A percentile compares a stretch with the other conserved stretches of the same genome.
phyloP scores from a whole-genome alignment of 2,329 filamentous ascomycete genomes.

The Cryphonectria nitschkei region DNA sequence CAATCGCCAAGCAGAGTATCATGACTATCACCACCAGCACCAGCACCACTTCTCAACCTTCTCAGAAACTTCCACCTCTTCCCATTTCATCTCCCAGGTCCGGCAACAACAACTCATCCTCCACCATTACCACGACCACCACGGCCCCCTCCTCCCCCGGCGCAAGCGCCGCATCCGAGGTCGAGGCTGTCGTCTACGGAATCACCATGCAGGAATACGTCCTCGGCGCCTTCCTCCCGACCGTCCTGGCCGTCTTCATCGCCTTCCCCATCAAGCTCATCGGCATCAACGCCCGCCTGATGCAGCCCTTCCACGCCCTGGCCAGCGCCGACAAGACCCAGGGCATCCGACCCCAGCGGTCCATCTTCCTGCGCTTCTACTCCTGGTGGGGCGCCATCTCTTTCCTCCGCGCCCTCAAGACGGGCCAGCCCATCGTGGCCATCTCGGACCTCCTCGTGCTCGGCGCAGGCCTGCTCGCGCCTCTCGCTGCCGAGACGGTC shows the following conservation, averaged over 20 bases:
- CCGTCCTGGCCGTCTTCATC: slow-evolving; percentile 22
- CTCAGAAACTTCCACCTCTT: too few relatives aligned
- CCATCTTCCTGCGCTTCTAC: slow-evolving; percentile 22
- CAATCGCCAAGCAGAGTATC: background rate
- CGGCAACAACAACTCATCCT: background rate
- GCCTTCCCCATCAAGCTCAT: slow-evolving; percentile 25
- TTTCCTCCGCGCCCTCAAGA: slow-evolving; percentile 3
- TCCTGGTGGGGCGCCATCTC: slow-evolving; percentile 12
- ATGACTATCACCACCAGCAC: background rate
- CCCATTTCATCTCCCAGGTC: background rate
- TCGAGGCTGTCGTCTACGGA: slow-evolving; percentile 1
- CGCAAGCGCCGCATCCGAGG: background rate
- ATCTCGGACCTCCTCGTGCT: slow-evolving; percentile 24
- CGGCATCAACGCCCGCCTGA: slow-evolving; percentile 25
- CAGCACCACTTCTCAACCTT: background rate
- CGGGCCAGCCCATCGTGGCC: slow-evolving; percentile 17
- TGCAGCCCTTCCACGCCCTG: slow-evolving; percentile 28
- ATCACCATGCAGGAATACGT: slow-evolving; percentile 16
- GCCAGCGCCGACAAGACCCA: background rate
- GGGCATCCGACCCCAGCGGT: slow-evolving; percentile 8
- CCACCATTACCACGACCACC: background rate
- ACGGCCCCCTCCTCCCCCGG: background rate
- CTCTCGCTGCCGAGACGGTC: slow-evolving; percentile 20
- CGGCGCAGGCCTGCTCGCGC: slow-evolving; percentile 19
- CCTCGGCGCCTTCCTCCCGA: slow-evolving; percentile 25